Conservation (phyloP, 2,329 filamentous ascomycete species). For the Phyllosticta citribraziliensis region DNA sequence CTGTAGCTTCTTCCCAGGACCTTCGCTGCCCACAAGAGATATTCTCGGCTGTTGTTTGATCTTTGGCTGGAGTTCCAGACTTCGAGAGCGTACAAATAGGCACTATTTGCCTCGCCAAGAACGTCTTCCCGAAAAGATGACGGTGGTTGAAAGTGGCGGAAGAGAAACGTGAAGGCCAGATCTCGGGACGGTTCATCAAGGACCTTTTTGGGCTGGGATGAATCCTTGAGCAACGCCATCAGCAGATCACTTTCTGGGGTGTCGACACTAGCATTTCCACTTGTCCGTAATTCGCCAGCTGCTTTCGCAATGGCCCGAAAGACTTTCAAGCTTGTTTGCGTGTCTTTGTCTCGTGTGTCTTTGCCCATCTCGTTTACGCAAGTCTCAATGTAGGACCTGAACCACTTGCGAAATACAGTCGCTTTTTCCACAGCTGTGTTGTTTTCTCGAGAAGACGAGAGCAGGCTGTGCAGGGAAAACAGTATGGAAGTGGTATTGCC, state of each 20-base stretch:
- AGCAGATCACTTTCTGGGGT: conserved; percentile 73
- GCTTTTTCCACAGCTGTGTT: conserved; percentile 75
- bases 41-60: conserved; percentile 54
- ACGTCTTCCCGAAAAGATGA: conserved; percentile 52
- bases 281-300: conserved; percentile 55
- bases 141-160: conserved; percentile 60
- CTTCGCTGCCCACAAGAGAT: conserved; percentile 75
- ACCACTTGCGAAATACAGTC: conserved; percentile 67
- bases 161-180: conserved; percentile 63
- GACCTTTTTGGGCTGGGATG: conserved; percentile 50
- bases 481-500: conserved; percentile 73
- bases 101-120: conserved; percentile 56
- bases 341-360: background rate
- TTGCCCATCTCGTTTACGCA: conserved; percentile 28
- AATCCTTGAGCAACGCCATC: conserved; percentile 69
- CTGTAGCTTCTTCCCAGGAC: conserved; percentile 68
- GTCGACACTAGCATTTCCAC: conserved; percentile 58
- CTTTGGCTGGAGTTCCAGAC: conserved; percentile 69
- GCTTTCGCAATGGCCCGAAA: conserved; percentile 61
- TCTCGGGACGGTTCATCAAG: conserved; percentile 61
- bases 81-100: conserved; percentile 51
- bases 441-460: conserved; percentile 64
- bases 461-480: conserved; percentile 65
- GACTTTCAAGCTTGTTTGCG: conserved; percentile 28
- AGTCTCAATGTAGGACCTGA: conserved; percentile 55